A percentile compares a stretch with the other conserved stretches of the same genome.
These are phyloP conservation scores for Caloboletus firmus DNA, from an alignment of 1,284 basidiomycete genomes.

Conservation along the genomic window DNA sequence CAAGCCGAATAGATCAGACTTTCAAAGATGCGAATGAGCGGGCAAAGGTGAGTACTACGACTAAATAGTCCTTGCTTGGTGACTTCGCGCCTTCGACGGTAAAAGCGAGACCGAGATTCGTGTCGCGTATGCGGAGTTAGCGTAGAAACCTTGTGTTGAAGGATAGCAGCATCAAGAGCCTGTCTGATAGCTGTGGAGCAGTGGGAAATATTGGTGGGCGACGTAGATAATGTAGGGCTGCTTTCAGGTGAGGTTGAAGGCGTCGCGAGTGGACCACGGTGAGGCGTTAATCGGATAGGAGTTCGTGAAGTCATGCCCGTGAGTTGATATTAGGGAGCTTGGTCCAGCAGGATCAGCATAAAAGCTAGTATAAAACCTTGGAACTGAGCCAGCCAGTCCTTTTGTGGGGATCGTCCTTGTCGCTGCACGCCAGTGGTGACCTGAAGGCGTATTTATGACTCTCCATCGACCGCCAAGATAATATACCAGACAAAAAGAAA, in stretches of 20 bases:
- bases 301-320: slow-evolving; percentile 32
- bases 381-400: slow-evolving; percentile 36
- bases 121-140: neutral
- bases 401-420: slow-evolving; percentile 16
- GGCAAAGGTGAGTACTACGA: neutral
- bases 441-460: slow-evolving; percentile 26
- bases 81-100: neutral
- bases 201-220: slow-evolving; percentile 15
- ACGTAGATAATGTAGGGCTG: slow-evolving; percentile 22
- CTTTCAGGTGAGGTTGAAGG: slow-evolving; percentile 24
- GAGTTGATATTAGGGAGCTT: slow-evolving; percentile 20
- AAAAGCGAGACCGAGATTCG: neutral
- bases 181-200: slow-evolving; percentile 4
- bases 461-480: slow-evolving; percentile 1
- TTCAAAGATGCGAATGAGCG: slow-evolving; percentile 4
- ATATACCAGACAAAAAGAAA: slow-evolving; percentile 26
- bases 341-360: slow-evolving; percentile 15
- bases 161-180: slow-evolving; percentile 14
- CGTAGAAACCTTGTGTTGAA: slow-evolving; percentile 14
- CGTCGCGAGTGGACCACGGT: slow-evolving; percentile 34
- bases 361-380: slow-evolving; percentile 18
- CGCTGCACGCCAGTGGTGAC: neutral
- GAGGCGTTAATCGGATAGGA: slow-evolving; percentile 27
- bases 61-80: neutral
- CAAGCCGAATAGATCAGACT: slow-evolving; percentile 4